Evolutionary conservation across 2,329 filamentous ascomycete species (phyloP).

Genomic region (Aspergillus pseudoterreus): DNA sequence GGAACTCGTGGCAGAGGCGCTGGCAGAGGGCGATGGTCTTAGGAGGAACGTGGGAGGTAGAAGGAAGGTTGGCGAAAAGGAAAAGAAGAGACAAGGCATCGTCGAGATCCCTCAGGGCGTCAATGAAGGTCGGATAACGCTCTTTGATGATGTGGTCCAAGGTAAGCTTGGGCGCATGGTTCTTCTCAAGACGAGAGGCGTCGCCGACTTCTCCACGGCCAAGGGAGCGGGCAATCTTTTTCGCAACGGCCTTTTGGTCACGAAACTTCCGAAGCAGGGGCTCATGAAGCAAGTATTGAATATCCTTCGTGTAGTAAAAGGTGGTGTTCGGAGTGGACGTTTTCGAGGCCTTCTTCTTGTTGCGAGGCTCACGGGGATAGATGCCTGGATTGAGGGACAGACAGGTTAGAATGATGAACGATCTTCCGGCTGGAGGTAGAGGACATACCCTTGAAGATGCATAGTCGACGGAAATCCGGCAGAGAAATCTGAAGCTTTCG

Average conservation of each 20-base stretch:
- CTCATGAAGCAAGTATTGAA: constrained; percentile 96
- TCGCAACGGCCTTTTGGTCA: constrained; percentile 92
- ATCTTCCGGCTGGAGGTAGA: too few species aligned
- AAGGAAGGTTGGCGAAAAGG: constrained; percentile 93
- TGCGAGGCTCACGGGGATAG: constrained; percentile 94
- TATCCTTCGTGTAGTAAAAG: constrained; percentile 90
- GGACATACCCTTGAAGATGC: constrained; percentile 87
- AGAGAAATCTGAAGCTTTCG: constrained; percentile 97
- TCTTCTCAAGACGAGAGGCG: constrained; percentile 86
- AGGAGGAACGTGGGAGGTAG: constrained; percentile 80
- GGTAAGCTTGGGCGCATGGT: constrained; percentile 81
- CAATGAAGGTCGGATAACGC: constrained; percentile 94
- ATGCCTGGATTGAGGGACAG: constrained; percentile 55
- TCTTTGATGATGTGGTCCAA: constrained; percentile 97
- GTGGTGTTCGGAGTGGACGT: constrained; percentile 86
- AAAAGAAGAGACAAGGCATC: constrained; percentile 97
- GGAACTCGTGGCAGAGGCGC: constrained; percentile 88
- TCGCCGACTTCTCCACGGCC: constrained; percentile 88
- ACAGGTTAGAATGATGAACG: constrained; percentile 1
- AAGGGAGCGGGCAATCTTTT: constrained; percentile 92
- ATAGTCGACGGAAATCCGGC: constrained; percentile 94
- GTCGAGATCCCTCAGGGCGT: constrained; percentile 90
- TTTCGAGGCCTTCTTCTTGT: constrained; percentile 94
- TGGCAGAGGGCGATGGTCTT: constrained; percentile 97
- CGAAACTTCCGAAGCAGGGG: constrained; percentile 91